These are phyloP conservation scores for Thinopyrum elongatum DNA, from an alignment of 176 grass and related monocot species.

Conservation along the genomic window DNA sequence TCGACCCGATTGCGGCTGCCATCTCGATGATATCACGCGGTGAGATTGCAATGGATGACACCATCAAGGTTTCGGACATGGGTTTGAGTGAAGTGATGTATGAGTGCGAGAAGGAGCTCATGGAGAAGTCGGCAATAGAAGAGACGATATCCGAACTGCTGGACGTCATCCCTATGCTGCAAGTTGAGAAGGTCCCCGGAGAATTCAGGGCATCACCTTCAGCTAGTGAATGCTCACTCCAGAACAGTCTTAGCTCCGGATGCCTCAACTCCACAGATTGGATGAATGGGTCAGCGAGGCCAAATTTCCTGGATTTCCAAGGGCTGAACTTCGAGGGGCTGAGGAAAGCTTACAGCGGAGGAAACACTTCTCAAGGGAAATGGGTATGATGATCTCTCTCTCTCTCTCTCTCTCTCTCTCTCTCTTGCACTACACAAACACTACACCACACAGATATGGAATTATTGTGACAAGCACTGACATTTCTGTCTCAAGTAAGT, in stretches of 20 bases:
- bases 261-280: constrained; percentile 41
- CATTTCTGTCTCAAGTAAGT: not conserved
- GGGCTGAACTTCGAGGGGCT: constrained; percentile 80
- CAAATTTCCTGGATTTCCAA: constrained; percentile 82
- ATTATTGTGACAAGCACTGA: constrained; percentile 14
- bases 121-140: constrained; percentile 78
- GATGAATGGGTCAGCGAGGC: constrained; percentile 28
- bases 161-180: constrained; percentile 76
- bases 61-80: constrained; percentile 41
- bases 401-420: not conserved
- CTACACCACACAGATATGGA: not conserved
- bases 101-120: constrained; percentile 81
- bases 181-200: too few relatives aligned
- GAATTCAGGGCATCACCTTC: not conserved
- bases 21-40: constrained; percentile 68
- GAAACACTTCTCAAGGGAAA: constrained; percentile 56
- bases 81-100: constrained; percentile 65
- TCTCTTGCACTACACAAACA: not conserved
- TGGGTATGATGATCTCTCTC: constrained; percentile 47
- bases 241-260: constrained; percentile 84
- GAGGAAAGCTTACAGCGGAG: constrained; percentile 81
- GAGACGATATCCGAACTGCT: constrained; percentile 79
- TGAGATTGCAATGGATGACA: constrained; percentile 51
- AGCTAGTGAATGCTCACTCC: constrained; percentile 52
- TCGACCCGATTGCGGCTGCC: constrained; percentile 58